Base-by-base conservation (phyloP, 441 rosid genomes). In the Mallotus repandus region DNA sequence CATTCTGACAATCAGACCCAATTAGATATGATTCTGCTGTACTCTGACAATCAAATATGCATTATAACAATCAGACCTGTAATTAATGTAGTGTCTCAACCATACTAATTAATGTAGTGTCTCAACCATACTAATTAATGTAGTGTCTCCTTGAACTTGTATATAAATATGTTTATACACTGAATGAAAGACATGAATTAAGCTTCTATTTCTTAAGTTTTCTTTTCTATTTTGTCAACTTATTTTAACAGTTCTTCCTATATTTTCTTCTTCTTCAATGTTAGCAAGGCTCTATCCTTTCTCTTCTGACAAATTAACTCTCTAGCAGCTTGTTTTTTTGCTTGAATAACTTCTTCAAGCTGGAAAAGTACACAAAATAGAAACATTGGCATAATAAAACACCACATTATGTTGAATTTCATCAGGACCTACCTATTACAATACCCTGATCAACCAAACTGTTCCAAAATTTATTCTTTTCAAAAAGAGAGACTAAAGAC, bases 241-340 rank as follows among this genome's bases (percentile, higher is more conserved):
- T n/a, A n/a, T n/a, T 92, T 91, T 85, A 95, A 75, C 55, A 95
- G 78, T 9, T 91, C 98, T 71, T 95, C 98, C 67, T 95, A 96
- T 14, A 93, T 64, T 57, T 77, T 91, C 89, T 92, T 92, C 89
- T 92, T 95, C 92, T 92, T 95, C 81, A 95, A 80, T 4, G 96
- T 98, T 72, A 92, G 81, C 84, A 95, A 81, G 45, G 99, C 97
- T 56, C 94, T 86, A 71, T 92, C 97, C 74, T 89, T 93, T 75
- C 89, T 76, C 83, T 90, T 89, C 74, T 91, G 95, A 15, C 83
- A 87, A 76, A 95, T 86, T 84, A 95, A 89, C 76, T 91, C 94
- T 80, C 83, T 78, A 54, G 95, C 96, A 22, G 95, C 98, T 87
- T 91, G 83, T 82, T 87, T 95, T 68, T 95, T 98, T 10, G 97